phyloP scores from a whole-genome alignment of 352 stramenopile species.

The Phytophthora macrochlamydospora region DNA sequence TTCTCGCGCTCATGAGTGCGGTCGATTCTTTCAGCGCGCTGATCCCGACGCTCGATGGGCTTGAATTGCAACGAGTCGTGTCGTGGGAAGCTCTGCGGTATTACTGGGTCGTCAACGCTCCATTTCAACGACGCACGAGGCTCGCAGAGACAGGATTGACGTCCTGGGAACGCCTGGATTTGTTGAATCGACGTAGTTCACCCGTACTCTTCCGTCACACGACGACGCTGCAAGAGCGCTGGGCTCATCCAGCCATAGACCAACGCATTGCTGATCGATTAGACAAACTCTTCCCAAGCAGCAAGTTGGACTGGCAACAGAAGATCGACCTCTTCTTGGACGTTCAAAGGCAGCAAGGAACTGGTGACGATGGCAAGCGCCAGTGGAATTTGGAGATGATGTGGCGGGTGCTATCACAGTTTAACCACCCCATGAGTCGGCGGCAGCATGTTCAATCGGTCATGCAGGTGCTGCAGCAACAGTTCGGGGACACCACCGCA shows the following conservation, averaged over 20 bases:
- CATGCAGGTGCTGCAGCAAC: conserved; percentile 26
- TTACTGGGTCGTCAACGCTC: conserved; percentile 55
- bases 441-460: conserved; percentile 37
- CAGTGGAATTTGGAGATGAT: conserved; percentile 33
- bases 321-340: conserved; percentile 63
- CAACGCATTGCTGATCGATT: conserved; percentile 45
- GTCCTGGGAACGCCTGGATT: conserved; percentile 54
- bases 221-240: conserved; percentile 46
- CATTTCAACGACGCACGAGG: conserved; percentile 53
- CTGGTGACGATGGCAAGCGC: conserved; percentile 1
- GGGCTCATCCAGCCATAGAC: conserved; percentile 59
- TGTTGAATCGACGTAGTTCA: conserved; percentile 24
- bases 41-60: not conserved
- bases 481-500: conserved; percentile 17
- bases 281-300: conserved; percentile 53
- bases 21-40: conserved; percentile 42
- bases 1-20: conserved; percentile 46
- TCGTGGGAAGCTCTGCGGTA: conserved; percentile 57
- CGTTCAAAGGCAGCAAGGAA: conserved; percentile 36
- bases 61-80: conserved; percentile 26
- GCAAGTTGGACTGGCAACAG: conserved; percentile 55
- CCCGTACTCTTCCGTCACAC: conserved; percentile 41
- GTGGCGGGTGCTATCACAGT: conserved; percentile 34
- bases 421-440: conserved; percentile 41
- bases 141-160: conserved; percentile 29